A percentile compares a stretch with the other conserved stretches of the same genome.
Conservation (phyloP, 2,329 filamentous ascomycete species). For the Epichloe typhina region DNA sequence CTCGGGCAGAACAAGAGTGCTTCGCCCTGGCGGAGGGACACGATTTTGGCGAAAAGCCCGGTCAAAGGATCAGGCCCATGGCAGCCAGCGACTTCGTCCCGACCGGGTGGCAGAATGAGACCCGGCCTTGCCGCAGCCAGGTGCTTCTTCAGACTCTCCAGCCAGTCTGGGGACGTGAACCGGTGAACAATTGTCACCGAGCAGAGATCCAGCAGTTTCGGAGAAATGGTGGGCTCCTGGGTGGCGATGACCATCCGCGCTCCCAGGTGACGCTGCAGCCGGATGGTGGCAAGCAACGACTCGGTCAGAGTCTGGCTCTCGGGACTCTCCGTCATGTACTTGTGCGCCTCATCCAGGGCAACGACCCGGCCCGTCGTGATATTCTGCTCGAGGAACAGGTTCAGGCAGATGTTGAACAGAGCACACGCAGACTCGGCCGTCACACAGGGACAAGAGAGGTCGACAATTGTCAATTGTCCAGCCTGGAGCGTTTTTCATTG, state of each 20-base stretch:
- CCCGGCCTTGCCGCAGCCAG: constrained; percentile 24
- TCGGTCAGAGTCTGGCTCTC: constrained; percentile 48
- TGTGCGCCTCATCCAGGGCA: constrained; percentile 67
- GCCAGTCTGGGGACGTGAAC: constrained; percentile 56
- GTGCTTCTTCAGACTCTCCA: constrained; percentile 28
- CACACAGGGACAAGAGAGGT: constrained; percentile 61
- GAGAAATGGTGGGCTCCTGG: constrained; percentile 62
- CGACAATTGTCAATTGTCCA: constrained; percentile 34
- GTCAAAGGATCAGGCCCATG: background rate
- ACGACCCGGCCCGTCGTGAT: constrained; percentile 41
- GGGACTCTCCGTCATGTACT: constrained; percentile 48
- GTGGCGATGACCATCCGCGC: constrained; percentile 59
- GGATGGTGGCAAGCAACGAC: constrained; percentile 47
- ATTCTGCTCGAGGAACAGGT: constrained; percentile 46
- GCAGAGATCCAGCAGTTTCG: constrained; percentile 56
- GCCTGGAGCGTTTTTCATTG: constrained; percentile 6
- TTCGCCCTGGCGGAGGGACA: constrained; percentile 29
- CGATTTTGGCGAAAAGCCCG: constrained; percentile 29
- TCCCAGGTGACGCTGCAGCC: constrained; percentile 57
- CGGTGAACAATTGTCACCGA: constrained; percentile 60
- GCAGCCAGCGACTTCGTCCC: background rate
- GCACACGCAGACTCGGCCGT: constrained; percentile 53
- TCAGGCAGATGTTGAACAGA: constrained; percentile 59
- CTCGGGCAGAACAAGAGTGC: constrained; percentile 34
- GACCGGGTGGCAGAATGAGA: background rate